phyloP scores from a whole-genome alignment of 352 stramenopile species.

The Phytophthora pistaciae region DNA sequence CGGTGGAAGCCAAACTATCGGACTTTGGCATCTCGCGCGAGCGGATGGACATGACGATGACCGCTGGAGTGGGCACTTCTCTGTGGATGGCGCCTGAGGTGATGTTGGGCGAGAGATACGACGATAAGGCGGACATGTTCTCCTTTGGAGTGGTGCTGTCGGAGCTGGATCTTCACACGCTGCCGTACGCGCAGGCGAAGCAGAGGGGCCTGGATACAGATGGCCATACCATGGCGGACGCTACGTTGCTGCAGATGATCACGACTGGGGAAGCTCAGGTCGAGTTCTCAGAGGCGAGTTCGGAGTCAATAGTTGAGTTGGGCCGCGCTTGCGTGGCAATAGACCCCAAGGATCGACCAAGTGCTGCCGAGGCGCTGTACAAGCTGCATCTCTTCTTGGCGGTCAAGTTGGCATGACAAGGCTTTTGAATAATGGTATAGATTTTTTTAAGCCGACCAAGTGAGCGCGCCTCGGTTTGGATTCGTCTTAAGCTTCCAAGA shows the following conservation, averaged over 20 bases:
- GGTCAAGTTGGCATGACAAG: neutral
- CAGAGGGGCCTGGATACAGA: constrained; percentile 16
- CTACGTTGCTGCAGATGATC: constrained; percentile 26
- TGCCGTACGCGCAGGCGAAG: constrained; percentile 49
- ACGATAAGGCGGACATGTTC: constrained; percentile 50
- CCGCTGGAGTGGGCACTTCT: constrained; percentile 24
- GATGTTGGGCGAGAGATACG: constrained; percentile 34
- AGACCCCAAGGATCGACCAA: constrained; percentile 15
- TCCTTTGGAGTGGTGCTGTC: constrained; percentile 45
- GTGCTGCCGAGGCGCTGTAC: constrained; percentile 28
- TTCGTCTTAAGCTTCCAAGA: no score
- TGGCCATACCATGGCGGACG: constrained; percentile 11
- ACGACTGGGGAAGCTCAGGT: constrained; percentile 20
- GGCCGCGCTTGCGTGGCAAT: constrained; percentile 23
- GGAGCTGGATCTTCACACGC: constrained; percentile 51
- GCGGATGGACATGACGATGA: constrained; percentile 37
- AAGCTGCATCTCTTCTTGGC: neutral
- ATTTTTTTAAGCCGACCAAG: no score
- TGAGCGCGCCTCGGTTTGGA: no score
- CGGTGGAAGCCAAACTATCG: constrained; percentile 52
- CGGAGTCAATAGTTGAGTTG: constrained; percentile 10
- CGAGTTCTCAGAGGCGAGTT: constrained; percentile 22
- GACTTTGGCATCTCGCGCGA: constrained; percentile 52
- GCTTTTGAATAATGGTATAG: no score
- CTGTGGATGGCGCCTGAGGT: no score